Conservation (phyloP, 2,329 filamentous ascomycete species). For the Scedosporium aurantiacum region DNA sequence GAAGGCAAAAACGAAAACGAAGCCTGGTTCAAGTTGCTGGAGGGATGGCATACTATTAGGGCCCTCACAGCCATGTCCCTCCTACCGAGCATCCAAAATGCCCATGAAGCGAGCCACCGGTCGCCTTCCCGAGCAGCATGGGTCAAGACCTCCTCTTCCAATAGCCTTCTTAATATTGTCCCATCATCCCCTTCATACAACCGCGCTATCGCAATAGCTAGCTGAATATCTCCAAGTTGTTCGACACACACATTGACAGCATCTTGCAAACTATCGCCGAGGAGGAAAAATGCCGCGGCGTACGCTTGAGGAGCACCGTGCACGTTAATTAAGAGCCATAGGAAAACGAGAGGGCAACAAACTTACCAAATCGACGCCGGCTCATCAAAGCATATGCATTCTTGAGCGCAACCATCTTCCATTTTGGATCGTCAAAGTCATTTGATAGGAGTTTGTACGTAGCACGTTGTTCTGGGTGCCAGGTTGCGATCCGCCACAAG, state of each 20-base stretch:
- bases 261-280: constrained; percentile 75
- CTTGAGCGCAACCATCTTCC: constrained; percentile 82
- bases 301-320: constrained; percentile 52
- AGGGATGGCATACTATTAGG: constrained; percentile 53
- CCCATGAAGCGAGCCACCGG: constrained; percentile 90
- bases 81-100: constrained; percentile 80
- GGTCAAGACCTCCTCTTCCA: constrained; percentile 70
- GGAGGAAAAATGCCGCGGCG: constrained; percentile 87
- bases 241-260: constrained; percentile 79
- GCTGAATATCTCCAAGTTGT: constrained; percentile 77
- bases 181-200: constrained; percentile 82
- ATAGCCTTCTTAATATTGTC: constrained; percentile 57
- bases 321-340: not conserved
- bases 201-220: constrained; percentile 78
- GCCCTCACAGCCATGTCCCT: constrained; percentile 75
- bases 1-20: too few relatives aligned
- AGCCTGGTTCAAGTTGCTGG: too few relatives aligned
- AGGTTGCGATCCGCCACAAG: constrained; percentile 86
- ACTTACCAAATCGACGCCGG: constrained; percentile 70
- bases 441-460: constrained; percentile 77
- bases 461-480: constrained; percentile 74
- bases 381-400: constrained; percentile 94
- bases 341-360: not conserved
- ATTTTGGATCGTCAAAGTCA: constrained; percentile 77
- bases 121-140: constrained; percentile 73